Evolutionary conservation across 202 grass and related monocot genomes (phyloP).

Genomic region (Hordeum pubiflorum): DNA sequence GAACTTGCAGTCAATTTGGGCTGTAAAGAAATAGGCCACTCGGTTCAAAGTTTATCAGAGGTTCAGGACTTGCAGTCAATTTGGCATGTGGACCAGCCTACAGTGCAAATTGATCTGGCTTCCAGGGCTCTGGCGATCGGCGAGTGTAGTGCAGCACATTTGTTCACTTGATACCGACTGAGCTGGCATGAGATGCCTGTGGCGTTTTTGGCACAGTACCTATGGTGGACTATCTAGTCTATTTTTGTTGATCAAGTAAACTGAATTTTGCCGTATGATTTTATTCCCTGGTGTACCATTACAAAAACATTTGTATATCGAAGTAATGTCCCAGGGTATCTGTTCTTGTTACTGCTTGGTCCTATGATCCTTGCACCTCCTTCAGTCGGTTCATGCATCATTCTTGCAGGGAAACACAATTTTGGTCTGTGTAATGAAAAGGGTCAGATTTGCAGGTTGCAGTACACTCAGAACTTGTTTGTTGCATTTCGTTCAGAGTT

Average conservation of each 20-base stretch:
- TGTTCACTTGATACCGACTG: neutral
- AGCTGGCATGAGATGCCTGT: constrained; percentile 7
- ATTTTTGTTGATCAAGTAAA: neutral
- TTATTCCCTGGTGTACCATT: neutral
- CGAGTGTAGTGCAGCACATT: neutral
- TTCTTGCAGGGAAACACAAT: neutral
- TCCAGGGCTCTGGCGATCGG: neutral
- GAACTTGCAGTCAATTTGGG: neutral
- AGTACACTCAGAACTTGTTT: neutral
- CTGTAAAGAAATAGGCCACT: constrained; percentile 17
- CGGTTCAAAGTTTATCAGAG: neutral
- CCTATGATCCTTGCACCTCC: neutral
- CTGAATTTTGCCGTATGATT: constrained; percentile 12
- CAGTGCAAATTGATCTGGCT: constrained; percentile 9
- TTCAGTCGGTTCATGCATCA: too few species aligned
- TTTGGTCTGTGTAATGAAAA: neutral
- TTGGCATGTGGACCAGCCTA: neutral
- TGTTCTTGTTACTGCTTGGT: neutral
- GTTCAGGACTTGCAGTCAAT: neutral
- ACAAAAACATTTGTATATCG: neutral
- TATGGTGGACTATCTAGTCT: neutral
- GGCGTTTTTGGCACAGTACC: neutral
- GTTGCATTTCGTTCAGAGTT: too few species aligned
- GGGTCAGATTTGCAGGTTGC: neutral
- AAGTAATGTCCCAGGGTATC: neutral